Evolutionary conservation across 441 rosid species (phyloP), one percentile per base, ranked within the genome.

Genomic region (Hura crepitans): DNA sequence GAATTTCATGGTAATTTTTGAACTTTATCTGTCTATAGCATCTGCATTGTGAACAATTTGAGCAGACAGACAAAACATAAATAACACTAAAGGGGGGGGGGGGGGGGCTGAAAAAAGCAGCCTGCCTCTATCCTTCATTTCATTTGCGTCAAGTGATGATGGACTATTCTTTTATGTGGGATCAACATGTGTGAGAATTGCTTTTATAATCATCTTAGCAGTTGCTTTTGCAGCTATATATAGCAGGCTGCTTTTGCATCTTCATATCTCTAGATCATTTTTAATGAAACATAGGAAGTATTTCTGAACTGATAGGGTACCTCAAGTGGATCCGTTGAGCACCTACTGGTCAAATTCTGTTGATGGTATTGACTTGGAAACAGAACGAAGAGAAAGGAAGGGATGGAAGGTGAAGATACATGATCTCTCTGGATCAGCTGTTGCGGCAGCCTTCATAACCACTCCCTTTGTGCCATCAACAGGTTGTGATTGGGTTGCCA

Each of bases 381-480:
- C 79, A 5, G 94, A 89, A 74, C 85, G 96, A 80, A 87, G 96
- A 70, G 98, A 91, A 77, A 82, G 96, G 62, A 91, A 89, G 75
- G 94, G 97, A 53, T 93, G 98, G 97, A 93, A 89, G 80, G 98
- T 93, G 89, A 91, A 88, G 87, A 91, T 93, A 79, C 98, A 93
- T 3, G 97, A 93, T 81, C 96, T 93, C 75, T 93, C 93, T 55
- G 96, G 98, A 73, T 88, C 98, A 10, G 97, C 95, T 17, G 96
- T 93, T 72, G 96, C 97, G 8, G 97, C 95, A 67, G 92, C 96
- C 82, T 93, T 93, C 91, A 91, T 93, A 78, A 93, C 98, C 70
- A 93, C 98, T 73, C 98, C 97, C 28, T 91, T 93, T 82, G 97
- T 93, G 50, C 97, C 98, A 65, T 89, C 98, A 65, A 78, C 90